Base-by-base conservation (phyloP, 352 stramenopile genomes). In the Plasmopara viticola region DNA sequence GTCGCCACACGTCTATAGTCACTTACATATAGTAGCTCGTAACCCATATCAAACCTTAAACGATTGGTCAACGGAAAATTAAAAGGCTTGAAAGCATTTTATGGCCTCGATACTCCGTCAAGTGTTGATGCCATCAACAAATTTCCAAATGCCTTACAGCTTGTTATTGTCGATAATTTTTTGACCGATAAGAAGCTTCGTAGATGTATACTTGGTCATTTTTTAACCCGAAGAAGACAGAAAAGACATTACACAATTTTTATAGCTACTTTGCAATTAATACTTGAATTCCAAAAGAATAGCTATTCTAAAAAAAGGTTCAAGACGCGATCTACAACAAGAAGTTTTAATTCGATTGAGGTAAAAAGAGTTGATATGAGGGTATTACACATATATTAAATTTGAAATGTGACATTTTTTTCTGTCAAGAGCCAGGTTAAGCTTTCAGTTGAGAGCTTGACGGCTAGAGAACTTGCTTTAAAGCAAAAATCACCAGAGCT, bases 331-430 rank as follows among this genome's bases (percentile, higher is more conserved):
- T 44, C 18, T 44, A 0, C 15, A 15, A 2, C 14, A 1, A 44
- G 6, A 25, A n/a, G 20, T 20, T 44, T 28, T 28, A 44, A 44
- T 25, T 15, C 15, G 4, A 14, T 4, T 17, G 13, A n/a, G 1
- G 33, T 50, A 18, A 34, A 42, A 37, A 41, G 44, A 38, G 30
- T 20, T 5, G 35, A n/a, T 6, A 45, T 57, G 0, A 13, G 45
- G 50, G 29, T 49, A 49, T 15, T 57, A 57, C 20, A 57, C 46
- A 13, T 28, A 37, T 6, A 30, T 33, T 5, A 57, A 18, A 18
- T 31, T 38, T n/a, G 9, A 34, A 17, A 57, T 50, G 38, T 41
- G 50, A 10, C 50, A 57, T 48, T 57, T n/a, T 41, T 57, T 17
- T 51, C 41, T 41, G 51, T 57, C 6, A 51, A 57, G 34, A 43